These are phyloP conservation scores for Ustilago esculenta DNA, from an alignment of 1,284 basidiomycete genomes.

Conservation along the genomic window DNA sequence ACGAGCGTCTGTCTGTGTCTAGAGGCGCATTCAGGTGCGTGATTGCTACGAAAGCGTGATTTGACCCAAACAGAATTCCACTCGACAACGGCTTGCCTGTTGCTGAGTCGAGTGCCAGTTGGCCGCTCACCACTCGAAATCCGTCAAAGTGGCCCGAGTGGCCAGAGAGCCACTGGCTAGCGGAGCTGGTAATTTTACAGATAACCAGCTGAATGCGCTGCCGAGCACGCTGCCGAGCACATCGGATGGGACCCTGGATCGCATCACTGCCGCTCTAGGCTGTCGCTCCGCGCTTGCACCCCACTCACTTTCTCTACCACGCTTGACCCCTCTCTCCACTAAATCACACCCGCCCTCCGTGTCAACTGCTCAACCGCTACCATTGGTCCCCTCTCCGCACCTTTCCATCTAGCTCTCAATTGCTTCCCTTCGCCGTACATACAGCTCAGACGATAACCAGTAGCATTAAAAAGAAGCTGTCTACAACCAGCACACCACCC, in stretches of 20 bases:
- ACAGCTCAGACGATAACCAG: neutral
- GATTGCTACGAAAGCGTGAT: too few species aligned
- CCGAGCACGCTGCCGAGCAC: constrained; percentile 8
- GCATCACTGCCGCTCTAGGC: neutral
- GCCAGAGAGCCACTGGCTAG: too few species aligned
- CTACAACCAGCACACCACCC: neutral
- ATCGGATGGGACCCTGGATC: constrained; percentile 12
- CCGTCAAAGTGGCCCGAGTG: too few species aligned
- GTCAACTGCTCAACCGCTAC: neutral
- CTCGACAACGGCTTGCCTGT: too few species aligned
- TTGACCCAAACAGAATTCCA: too few species aligned
- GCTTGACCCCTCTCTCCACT: neutral
- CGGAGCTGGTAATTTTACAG: neutral
- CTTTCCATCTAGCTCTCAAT: neutral
- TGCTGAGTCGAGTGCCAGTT: too few species aligned
- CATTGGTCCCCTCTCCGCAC: neutral
- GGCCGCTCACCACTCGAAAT: too few species aligned
- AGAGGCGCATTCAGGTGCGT: too few species aligned
- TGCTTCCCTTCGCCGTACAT: too few species aligned
- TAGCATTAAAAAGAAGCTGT: neutral
- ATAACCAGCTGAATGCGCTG: too few species aligned
- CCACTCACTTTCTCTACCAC: neutral
- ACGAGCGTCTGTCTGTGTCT: neutral
- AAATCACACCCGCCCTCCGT: neutral
- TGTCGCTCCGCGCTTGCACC: neutral